Percentiles rank a stretch among this genome's conserved stretches.
Evolutionary conservation across 2,329 filamentous ascomycete genomes (phyloP).

Genomic region (Iodosphaeria phyllophila): DNA sequence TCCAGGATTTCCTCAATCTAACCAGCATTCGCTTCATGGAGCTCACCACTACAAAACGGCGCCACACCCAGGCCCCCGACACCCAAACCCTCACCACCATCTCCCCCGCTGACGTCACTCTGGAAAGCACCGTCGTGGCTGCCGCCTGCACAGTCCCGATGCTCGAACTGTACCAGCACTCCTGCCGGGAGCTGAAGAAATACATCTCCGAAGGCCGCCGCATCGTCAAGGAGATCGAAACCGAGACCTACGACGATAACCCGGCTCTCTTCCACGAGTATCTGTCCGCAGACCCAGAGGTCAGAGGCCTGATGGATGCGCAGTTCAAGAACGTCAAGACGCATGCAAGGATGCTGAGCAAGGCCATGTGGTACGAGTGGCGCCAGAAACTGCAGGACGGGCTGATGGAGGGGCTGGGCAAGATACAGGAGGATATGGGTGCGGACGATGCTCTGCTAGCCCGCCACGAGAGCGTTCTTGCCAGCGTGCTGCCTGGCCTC

Average conservation of each 20-base stretch:
- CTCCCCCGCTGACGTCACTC: slow-evolving; percentile 31
- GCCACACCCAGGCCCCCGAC: slow-evolving; percentile 57
- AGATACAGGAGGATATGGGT: slow-evolving; percentile 59
- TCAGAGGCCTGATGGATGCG: slow-evolving; percentile 78
- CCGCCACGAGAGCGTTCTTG: slow-evolving; percentile 50
- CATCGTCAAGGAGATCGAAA: slow-evolving; percentile 81
- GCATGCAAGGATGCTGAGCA: slow-evolving; percentile 74
- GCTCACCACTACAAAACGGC: slow-evolving; percentile 82
- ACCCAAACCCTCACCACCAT: slow-evolving; percentile 21
- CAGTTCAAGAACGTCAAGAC: slow-evolving; percentile 97
- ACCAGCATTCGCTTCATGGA: slow-evolving; percentile 98
- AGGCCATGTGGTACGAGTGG: slow-evolving; percentile 98
- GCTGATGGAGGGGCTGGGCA: slow-evolving; percentile 61
- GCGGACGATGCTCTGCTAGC: slow-evolving; percentile 48
- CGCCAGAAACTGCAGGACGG: slow-evolving; percentile 71
- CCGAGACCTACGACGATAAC: slow-evolving; percentile 75
- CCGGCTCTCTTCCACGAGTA: slow-evolving; percentile 87
- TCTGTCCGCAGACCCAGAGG: slow-evolving; percentile 63
- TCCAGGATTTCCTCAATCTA: slow-evolving; percentile 87
- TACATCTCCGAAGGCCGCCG: slow-evolving; percentile 88
- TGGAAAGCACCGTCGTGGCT: slow-evolving; percentile 70
- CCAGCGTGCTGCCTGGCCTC: slow-evolving; percentile 47
- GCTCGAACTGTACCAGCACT: slow-evolving; percentile 88
- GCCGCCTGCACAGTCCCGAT: slow-evolving; percentile 84
- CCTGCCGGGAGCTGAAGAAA: slow-evolving; percentile 86